Evolutionary conservation across 129 eudicot genomes (phyloP).

Genomic region (Artemisia tridentata): DNA sequence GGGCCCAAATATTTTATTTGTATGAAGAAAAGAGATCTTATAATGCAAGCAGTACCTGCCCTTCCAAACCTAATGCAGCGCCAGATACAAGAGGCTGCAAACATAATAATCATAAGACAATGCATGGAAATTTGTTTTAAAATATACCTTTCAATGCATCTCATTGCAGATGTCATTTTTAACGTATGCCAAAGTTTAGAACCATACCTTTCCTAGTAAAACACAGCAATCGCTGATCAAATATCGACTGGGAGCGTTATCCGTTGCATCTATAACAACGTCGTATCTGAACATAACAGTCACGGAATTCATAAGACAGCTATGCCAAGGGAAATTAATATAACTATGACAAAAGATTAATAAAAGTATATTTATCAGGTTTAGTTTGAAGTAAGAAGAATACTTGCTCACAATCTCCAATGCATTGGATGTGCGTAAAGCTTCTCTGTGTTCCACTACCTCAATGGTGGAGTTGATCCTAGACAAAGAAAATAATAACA

Average conservation of each 20-base stretch:
- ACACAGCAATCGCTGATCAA: constrained; percentile 99
- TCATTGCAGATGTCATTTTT: too few relatives aligned
- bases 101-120: constrained; percentile 19
- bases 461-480: constrained; percentile 83
- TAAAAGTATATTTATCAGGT: neutral
- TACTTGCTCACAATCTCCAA: constrained; percentile 93
- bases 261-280: constrained; percentile 91
- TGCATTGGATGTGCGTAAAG: constrained; percentile 85
- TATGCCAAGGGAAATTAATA: neutral
- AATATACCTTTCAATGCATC: too few relatives aligned
- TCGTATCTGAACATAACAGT: constrained; percentile 65
- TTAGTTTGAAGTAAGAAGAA: constrained; percentile 34
- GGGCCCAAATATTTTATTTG: neutral
- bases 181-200: neutral
- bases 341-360: neutral
- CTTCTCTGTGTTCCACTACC: constrained; percentile 82
- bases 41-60: constrained; percentile 57
- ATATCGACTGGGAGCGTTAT: constrained; percentile 92
- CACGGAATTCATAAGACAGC: constrained; percentile 33
- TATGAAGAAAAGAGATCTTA: neutral
- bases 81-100: constrained; percentile 97
- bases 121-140: neutral
- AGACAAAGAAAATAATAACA: constrained; percentile 3
- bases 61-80: constrained; percentile 97
- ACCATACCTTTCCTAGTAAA: constrained; percentile 83